These are phyloP conservation scores for Acanthamoeba divionensis DNA, from an alignment of 208 protist species.

Conservation along the genomic window DNA sequence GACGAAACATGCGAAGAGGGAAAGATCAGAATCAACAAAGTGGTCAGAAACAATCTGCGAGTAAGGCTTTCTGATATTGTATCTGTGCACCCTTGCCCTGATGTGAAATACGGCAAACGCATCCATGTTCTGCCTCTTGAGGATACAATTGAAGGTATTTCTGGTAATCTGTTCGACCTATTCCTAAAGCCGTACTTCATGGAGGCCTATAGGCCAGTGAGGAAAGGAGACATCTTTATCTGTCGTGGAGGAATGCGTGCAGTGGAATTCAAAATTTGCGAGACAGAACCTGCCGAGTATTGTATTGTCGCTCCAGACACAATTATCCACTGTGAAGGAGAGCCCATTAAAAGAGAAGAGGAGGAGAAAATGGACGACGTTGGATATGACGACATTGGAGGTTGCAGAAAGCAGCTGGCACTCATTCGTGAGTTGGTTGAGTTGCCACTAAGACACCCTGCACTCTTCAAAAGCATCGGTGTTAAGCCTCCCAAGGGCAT, in stretches of 20 bases:
- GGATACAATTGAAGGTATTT: conserved; percentile 98
- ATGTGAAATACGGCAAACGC: conserved; percentile 97
- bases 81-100: conserved; percentile 90
- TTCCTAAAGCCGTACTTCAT: conserved; percentile 99
- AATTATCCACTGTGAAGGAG: conserved; percentile 99
- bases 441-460: conserved; percentile 97
- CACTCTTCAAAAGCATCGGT: conserved; percentile 98
- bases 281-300: conserved; percentile 95
- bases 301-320: conserved; percentile 98
- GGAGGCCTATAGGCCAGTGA: conserved; percentile 98
- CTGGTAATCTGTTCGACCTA: conserved; percentile 98
- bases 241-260: conserved; percentile 95
- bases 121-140: conserved; percentile 99
- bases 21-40: conserved; percentile 98
- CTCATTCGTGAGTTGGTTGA: conserved; percentile 99
- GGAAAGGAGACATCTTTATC: conserved; percentile 97
- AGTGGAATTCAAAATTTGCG: conserved; percentile 99
- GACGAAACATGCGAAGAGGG: conserved; percentile 89
- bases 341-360: conserved; percentile 98
- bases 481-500: conserved; percentile 92
- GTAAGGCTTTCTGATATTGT: conserved; percentile 97
- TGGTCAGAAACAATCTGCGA: conserved; percentile 97
- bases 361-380: conserved; percentile 93
- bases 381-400: conserved; percentile 99
- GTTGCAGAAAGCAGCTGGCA: conserved; percentile 96